phyloP scores from a whole-genome alignment of 176 grass and related monocot species.

The Oryza coarctata region DNA sequence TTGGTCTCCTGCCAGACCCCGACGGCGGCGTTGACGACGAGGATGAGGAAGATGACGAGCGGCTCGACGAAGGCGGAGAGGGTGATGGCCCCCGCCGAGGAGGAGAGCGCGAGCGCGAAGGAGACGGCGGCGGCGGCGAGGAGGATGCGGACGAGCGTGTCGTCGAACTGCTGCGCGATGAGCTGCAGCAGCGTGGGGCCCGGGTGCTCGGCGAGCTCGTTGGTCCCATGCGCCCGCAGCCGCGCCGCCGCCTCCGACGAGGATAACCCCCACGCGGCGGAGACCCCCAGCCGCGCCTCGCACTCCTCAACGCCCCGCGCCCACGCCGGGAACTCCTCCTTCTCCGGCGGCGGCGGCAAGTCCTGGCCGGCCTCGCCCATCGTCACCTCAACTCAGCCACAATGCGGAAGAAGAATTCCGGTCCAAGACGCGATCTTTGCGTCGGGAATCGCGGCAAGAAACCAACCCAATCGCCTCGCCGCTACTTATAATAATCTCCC shows the following conservation, averaged over 20 bases:
- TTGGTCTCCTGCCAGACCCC: slow-evolving; percentile 95
- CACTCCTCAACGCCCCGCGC: slow-evolving; percentile 59
- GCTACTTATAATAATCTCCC: background rate
- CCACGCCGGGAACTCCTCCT: slow-evolving; percentile 69
- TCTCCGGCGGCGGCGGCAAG: background rate
- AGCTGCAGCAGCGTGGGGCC: slow-evolving; percentile 69
- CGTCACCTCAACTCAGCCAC: background rate
- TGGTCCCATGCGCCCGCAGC: slow-evolving; percentile 38
- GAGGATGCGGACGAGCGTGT: slow-evolving; percentile 89
- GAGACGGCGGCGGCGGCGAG: slow-evolving; percentile 82
- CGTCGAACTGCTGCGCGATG: slow-evolving; percentile 70
- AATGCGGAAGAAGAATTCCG: slow-evolving; percentile 11
- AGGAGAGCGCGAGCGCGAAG: slow-evolving; percentile 73
- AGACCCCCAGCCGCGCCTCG: slow-evolving; percentile 39
- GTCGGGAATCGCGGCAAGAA: background rate
- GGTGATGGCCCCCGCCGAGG: slow-evolving; percentile 33
- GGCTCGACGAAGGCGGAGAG: slow-evolving; percentile 89
- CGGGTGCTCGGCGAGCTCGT: slow-evolving; percentile 84
- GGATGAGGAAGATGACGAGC: slow-evolving; percentile 93
- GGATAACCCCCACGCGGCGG: slow-evolving; percentile 23
- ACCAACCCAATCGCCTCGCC: background rate
- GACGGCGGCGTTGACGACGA: slow-evolving; percentile 84
- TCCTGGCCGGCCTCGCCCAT: slow-evolving; percentile 71
- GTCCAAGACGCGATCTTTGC: background rate
- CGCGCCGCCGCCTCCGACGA: slow-evolving; percentile 43